Evolutionary conservation across 2,329 filamentous ascomycete species (phyloP).

Genomic region (Xylariaceae sp.): DNA sequence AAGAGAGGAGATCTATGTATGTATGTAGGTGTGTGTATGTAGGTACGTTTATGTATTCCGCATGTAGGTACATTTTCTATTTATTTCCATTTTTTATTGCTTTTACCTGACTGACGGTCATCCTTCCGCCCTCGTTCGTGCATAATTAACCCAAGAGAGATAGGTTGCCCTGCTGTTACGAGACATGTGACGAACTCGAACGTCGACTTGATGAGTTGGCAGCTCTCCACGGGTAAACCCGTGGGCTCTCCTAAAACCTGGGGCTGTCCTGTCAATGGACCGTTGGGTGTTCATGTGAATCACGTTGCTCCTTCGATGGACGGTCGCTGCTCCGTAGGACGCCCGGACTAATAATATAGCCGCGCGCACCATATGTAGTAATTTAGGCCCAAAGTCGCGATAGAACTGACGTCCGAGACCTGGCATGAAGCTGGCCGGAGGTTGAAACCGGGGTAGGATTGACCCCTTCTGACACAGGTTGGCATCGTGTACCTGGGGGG

Average conservation of each 20-base stretch:
- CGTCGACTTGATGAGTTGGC: conserved; percentile 22
- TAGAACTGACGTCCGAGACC: conserved; percentile 6
- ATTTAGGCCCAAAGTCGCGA: conserved; percentile 7
- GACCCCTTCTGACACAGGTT: conserved; percentile 19
- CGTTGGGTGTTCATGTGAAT: conserved; percentile 19
- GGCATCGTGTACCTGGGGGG: conserved; percentile 17
- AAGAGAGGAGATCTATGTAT: no score
- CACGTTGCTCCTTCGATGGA: conserved; percentile 10
- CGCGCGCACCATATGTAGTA: conserved; percentile 6
- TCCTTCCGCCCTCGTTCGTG: background rate
- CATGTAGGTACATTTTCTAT: conserved; percentile 8
- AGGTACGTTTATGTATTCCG: background rate
- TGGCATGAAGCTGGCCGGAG: conserved; percentile 5
- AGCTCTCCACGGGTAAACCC: conserved; percentile 16
- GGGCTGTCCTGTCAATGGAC: conserved; percentile 5
- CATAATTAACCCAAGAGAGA: conserved; percentile 1
- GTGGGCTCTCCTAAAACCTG: conserved; percentile 8
- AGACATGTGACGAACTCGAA: conserved; percentile 21
- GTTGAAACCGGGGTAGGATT: conserved; percentile 11
- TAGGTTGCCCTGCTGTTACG: conserved; percentile 13
- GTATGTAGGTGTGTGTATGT: no score
- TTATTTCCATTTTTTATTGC: no score
- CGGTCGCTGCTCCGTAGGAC: conserved; percentile 1
- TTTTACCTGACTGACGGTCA: background rate
- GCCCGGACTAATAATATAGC: conserved; percentile 3